Base-by-base conservation (phyloP, 2,329 filamentous ascomycete species). In the Paraphaeosphaeria minitans region DNA sequence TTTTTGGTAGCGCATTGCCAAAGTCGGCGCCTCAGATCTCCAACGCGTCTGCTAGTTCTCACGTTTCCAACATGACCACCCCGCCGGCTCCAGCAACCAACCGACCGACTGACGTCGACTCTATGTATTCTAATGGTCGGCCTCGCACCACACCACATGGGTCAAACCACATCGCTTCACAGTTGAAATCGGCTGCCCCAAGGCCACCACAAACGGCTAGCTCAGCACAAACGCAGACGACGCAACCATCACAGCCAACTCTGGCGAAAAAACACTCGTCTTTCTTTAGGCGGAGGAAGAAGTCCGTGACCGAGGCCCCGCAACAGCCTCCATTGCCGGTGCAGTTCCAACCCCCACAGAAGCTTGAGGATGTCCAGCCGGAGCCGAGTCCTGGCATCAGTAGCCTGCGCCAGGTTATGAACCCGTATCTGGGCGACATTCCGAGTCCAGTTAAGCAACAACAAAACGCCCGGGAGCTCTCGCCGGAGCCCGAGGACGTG, bases 201-300 rank as follows among this genome's bases (percentile, higher is more conserved):
- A 71, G 64, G 55, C 55, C 60, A 19, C 72, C 74, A 16, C 69
- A 73, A 49, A 67, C 68, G 13, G 65, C 69, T 41, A 58, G 49
- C 8, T 66, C 67, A n/a, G 55, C 62, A 46, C 63, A 69, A 31
- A 66, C 60, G 31, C 66, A 70, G 27, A 58, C 55, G 29, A 71
- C 68, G 55, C 67, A 64, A 46, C 64, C 64, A 27, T 61, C 64
- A 49, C 70, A 66, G 51, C 69, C 65, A 24, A 69, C 72, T 3
- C 80, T 97, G 53, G 90, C 91, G 69, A 97, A 97, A 81, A 97
- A 97, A 77, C 87, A 92, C 4, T 96, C 94, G 0, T 94, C 92
- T 0, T 98, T 99, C 79, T 98, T 98, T 80, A 86, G 95, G 62
- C 85, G 95, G 59, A 86, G 93, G 63, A 98, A 98, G 85, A 96